phyloP scores from a whole-genome alignment of 2,329 filamentous ascomycete species.

The Aspergillus fumigatiaffinis region DNA sequence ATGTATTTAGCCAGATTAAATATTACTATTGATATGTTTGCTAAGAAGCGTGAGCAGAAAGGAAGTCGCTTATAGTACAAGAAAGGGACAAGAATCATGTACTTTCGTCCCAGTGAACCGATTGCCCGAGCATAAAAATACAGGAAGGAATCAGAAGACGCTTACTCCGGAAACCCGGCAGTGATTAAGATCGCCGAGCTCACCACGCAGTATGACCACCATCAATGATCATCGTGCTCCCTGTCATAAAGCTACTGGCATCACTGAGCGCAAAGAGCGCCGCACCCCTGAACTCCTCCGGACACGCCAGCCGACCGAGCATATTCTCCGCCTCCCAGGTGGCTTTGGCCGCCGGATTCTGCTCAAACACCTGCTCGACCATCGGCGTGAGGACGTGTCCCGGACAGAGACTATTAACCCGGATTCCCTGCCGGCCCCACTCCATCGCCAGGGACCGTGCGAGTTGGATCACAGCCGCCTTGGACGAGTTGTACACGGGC shows the following conservation, averaged over 20 bases:
- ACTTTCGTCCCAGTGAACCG: neutral
- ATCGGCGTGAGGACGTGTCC: conserved; percentile 63
- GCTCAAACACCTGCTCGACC: conserved; percentile 74
- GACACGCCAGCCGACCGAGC: conserved; percentile 51
- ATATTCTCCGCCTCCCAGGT: conserved; percentile 48
- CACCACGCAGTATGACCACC: conserved; percentile 60
- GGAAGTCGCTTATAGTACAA: neutral
- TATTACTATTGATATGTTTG: neutral
- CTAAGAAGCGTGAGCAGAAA: neutral
- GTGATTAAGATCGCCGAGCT: neutral
- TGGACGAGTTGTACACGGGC: conserved; percentile 51
- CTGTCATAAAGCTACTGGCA: conserved; percentile 68
- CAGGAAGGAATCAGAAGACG: neutral
- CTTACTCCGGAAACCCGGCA: neutral
- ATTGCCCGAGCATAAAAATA: neutral
- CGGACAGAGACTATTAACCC: conserved; percentile 52
- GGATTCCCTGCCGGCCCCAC: conserved; percentile 49
- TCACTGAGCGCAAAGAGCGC: conserved; percentile 65
- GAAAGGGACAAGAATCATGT: neutral
- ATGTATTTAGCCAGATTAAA: neutral
- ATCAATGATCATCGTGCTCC: conserved; percentile 65
- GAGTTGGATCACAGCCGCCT: conserved; percentile 53
- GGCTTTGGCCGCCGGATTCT: conserved; percentile 60
- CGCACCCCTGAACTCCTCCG: conserved; percentile 60
- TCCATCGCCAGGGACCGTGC: conserved; percentile 51